Conservation (phyloP, 1,284 basidiomycete genomes). For the Trichosporon inkin region DNA sequence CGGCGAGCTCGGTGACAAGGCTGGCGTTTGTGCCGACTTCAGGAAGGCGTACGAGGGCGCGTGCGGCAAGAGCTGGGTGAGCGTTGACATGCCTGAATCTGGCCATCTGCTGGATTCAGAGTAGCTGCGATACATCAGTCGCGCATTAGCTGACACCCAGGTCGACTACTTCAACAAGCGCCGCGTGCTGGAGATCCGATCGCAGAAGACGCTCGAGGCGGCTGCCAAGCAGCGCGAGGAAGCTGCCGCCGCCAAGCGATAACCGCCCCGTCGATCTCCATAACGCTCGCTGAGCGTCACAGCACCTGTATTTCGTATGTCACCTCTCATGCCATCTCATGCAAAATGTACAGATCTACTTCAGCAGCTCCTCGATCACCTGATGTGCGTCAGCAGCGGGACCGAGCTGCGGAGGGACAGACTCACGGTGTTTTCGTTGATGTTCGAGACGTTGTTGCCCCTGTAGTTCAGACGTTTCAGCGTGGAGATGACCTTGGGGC, state of each 20-base stretch:
- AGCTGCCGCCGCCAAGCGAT: constrained; percentile 12
- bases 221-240: constrained; percentile 36
- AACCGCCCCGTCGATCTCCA: not conserved
- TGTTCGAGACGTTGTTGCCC: constrained; percentile 52
- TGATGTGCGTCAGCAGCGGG: constrained; percentile 12
- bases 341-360: constrained; percentile 17
- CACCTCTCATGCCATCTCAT: constrained; percentile 17
- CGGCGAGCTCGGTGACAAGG: constrained; percentile 28
- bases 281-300: not conserved
- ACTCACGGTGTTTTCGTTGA: constrained; percentile 44
- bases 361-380: constrained; percentile 48
- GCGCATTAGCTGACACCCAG: constrained; percentile 25
- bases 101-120: not conserved
- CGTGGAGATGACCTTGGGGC: constrained; percentile 64
- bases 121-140: not conserved
- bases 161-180: constrained; percentile 54
- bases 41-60: constrained; percentile 41
- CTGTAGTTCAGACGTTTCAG: constrained; percentile 87
- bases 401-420: not conserved
- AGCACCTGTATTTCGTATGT: constrained; percentile 16
- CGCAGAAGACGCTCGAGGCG: constrained; percentile 46
- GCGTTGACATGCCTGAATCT: constrained; percentile 17
- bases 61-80: constrained; percentile 52
- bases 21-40: constrained; percentile 38
- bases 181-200: constrained; percentile 48